Conservation (phyloP, 176 grass and related monocot genomes). For the Oryza meyeriana region DNA sequence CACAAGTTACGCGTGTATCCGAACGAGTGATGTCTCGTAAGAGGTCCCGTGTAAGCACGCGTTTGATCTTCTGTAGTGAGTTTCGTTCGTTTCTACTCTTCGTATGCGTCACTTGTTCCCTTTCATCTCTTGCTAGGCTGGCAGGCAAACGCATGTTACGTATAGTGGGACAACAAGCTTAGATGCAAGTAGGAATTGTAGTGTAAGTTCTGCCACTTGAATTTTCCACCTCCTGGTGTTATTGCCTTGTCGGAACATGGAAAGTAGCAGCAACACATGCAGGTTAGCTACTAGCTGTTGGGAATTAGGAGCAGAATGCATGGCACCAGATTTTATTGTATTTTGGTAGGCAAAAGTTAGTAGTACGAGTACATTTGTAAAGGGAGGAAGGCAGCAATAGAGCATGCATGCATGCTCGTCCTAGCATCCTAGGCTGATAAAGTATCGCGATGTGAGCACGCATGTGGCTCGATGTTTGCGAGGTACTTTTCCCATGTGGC, state of each 20-base stretch:
- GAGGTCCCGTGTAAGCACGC: neutral
- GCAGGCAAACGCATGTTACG: neutral
- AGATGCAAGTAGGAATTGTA: neutral
- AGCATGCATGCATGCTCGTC: neutral
- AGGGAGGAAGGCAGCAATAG: neutral
- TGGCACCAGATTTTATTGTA: neutral
- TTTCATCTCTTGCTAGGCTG: neutral
- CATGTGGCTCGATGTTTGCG: conserved; percentile 18
- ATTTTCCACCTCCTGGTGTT: neutral
- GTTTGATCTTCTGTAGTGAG: neutral
- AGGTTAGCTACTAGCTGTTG: neutral
- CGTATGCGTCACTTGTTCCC: no score
- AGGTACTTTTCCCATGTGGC: conserved; percentile 15
- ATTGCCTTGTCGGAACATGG: neutral
- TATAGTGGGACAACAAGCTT: neutral
- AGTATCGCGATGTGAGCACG: neutral
- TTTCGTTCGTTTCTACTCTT: neutral
- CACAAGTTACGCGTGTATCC: neutral
- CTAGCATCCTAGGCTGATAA: neutral
- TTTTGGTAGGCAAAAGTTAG: neutral
- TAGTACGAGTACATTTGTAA: neutral
- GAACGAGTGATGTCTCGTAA: neutral
- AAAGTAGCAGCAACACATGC: neutral
- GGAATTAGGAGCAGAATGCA: neutral
- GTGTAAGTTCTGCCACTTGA: neutral